These are phyloP conservation scores for Ustilago hordei DNA, from an alignment of 1,284 basidiomycete species.

Conservation along the genomic window DNA sequence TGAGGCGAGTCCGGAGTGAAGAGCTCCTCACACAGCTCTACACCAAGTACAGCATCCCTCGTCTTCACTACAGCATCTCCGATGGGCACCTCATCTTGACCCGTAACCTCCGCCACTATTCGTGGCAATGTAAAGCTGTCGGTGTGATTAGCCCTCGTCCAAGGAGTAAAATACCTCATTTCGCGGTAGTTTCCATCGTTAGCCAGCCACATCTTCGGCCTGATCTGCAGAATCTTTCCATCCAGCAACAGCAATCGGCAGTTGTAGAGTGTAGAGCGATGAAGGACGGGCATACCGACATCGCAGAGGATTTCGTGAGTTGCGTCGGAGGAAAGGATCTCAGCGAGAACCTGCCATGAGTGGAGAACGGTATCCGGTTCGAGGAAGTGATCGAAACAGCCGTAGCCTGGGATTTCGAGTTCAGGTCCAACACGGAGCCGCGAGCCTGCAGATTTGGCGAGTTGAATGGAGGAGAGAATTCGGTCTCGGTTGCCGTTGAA, in stretches of 20 bases:
- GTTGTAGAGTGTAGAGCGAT: conserved; percentile 98
- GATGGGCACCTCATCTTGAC: conserved; percentile 94
- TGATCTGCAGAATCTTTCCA: conserved; percentile 87
- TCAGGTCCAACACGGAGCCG: conserved; percentile 96
- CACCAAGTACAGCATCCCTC: conserved; percentile 92
- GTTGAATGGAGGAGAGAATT: conserved; percentile 86
- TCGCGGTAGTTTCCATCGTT: conserved; percentile 99
- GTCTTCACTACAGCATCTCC: conserved; percentile 95
- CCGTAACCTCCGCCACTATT: conserved; percentile 85
- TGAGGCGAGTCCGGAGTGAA: conserved; percentile 97
- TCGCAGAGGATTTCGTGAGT: conserved; percentile 67
- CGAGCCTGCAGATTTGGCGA: conserved; percentile 89
- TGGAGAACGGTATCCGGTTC: conserved; percentile 64
- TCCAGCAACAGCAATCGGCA: conserved; percentile 90
- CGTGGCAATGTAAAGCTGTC: conserved; percentile 90
- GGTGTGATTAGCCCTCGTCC: conserved; percentile 86
- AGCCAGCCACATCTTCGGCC: conserved; percentile 99
- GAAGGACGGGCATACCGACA: conserved; percentile 78
- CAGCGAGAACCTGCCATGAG: conserved; percentile 66
- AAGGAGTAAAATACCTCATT: conserved; percentile 94
- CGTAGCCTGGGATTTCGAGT: conserved; percentile 87
- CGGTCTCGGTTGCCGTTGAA: conserved; percentile 86
- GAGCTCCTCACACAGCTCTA: conserved; percentile 96
- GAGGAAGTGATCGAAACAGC: conserved; percentile 65
- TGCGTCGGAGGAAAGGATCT: conserved; percentile 56